These are phyloP conservation scores for Lophiotrema nucula DNA, from an alignment of 495 filamentous ascomycete genomes.

Conservation along the genomic window DNA sequence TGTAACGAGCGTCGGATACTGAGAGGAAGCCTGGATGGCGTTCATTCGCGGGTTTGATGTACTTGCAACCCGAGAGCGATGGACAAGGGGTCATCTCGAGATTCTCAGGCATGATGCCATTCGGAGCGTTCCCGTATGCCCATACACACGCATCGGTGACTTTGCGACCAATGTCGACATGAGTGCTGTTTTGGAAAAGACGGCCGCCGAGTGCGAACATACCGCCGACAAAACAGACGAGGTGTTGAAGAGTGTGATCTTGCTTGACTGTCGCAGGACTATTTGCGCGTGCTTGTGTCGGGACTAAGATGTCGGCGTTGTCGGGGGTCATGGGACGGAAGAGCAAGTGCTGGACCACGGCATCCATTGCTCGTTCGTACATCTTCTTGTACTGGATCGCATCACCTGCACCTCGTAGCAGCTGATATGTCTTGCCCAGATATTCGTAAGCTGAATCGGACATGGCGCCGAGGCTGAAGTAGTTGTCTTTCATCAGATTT, in stretches of 20 bases:
- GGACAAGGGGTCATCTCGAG: constrained; percentile 44
- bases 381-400: constrained; percentile 46
- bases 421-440: constrained; percentile 37
- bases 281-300: constrained; percentile 37
- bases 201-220: constrained; percentile 37
- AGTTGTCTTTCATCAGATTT: constrained; percentile 42
- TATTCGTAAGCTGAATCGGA: constrained; percentile 44
- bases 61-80: constrained; percentile 2
- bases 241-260: constrained; percentile 43
- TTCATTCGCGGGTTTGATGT: constrained; percentile 39
- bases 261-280: constrained; percentile 28
- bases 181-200: constrained; percentile 37
- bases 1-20: constrained; percentile 48
- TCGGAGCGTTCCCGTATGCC: constrained; percentile 56
- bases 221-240: constrained; percentile 38
- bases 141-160: constrained; percentile 61
- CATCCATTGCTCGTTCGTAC: constrained; percentile 42
- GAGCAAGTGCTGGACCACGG: constrained; percentile 42
- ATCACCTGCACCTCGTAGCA: constrained; percentile 34
- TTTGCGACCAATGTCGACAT: constrained; percentile 54
- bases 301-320: constrained; percentile 44
- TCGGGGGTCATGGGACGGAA: constrained; percentile 48
- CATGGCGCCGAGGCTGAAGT: constrained; percentile 44
- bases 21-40: constrained; percentile 9
- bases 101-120: constrained; percentile 61